Conservation (phyloP, 495 filamentous ascomycete genomes). For the Patellaria atrata region DNA sequence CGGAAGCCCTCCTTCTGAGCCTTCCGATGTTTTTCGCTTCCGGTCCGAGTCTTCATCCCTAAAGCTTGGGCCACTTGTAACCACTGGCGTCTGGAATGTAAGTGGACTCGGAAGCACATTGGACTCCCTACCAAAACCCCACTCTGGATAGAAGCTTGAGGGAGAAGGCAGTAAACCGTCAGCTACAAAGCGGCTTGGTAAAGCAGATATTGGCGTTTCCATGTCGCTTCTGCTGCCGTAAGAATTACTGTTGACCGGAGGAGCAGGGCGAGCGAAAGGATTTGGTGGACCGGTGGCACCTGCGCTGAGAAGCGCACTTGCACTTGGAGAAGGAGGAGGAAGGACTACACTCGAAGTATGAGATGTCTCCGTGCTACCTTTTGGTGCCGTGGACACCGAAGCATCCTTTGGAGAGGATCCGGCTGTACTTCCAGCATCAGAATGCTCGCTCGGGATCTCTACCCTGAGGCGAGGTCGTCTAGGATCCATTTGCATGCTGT, state of each 20-base stretch:
- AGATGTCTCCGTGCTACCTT: constrained; percentile 40
- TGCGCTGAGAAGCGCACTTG: constrained; percentile 71
- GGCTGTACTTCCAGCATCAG: constrained; percentile 66
- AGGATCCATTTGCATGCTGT: constrained; percentile 43
- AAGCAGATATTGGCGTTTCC: constrained; percentile 93
- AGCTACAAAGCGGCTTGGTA: constrained; percentile 80
- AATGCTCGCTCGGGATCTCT: constrained; percentile 83
- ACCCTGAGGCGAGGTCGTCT: constrained; percentile 78
- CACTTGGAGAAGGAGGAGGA: constrained; percentile 84
- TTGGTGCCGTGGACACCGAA: constrained; percentile 36
- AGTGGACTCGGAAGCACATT: constrained; percentile 83
- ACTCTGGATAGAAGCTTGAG: constrained; percentile 82
- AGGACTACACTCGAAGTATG: constrained; percentile 56
- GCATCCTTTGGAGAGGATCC: constrained; percentile 60
- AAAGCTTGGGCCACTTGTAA: constrained; percentile 36
- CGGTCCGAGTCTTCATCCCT: constrained; percentile 28
- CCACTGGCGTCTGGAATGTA: constrained; percentile 80
- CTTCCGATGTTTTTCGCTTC: constrained; percentile 27
- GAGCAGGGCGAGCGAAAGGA: constrained; percentile 77
- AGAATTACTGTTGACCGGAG: constrained; percentile 41
- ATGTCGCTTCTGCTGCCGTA: constrained; percentile 56
- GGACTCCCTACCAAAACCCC: constrained; percentile 58
- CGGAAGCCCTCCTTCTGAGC: constrained; percentile 11
- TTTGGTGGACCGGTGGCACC: constrained; percentile 89
- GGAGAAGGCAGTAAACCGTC: constrained; percentile 76